phyloP scores from a whole-genome alignment of 1,284 basidiomycete species.

The Sporisorium sorghi region DNA sequence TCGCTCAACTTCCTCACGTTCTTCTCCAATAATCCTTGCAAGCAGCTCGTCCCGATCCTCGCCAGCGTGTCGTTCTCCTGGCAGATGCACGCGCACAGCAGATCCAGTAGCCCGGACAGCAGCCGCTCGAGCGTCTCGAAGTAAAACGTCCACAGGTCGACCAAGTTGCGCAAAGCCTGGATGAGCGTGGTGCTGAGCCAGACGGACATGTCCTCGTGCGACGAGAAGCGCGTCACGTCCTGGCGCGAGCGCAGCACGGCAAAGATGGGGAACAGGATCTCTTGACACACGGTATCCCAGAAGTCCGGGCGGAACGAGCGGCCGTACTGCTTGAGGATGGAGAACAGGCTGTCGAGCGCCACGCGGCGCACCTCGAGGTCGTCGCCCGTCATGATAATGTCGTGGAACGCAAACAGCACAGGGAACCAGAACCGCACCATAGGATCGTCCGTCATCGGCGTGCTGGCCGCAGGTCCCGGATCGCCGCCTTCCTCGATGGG shows the following conservation, averaged over 20 bases:
- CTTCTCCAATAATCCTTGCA: constrained; percentile 94
- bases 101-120: constrained; percentile 89
- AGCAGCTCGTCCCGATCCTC: constrained; percentile 95
- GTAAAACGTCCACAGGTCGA: constrained; percentile 95
- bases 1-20: constrained; percentile 90
- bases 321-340: constrained; percentile 91
- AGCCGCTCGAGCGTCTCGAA: constrained; percentile 91
- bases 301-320: constrained; percentile 88
- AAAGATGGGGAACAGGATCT: constrained; percentile 98
- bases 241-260: constrained; percentile 85
- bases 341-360: constrained; percentile 94
- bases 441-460: constrained; percentile 59
- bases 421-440: constrained; percentile 86
- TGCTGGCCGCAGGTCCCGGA: constrained; percentile 53
- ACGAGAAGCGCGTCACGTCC: constrained; percentile 90
- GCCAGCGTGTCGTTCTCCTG: constrained; percentile 91
- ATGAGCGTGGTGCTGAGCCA: constrained; percentile 99
- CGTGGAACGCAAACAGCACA: constrained; percentile 94
- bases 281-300: constrained; percentile 97
- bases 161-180: constrained; percentile 92
- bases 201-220: constrained; percentile 98
- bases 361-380: constrained; percentile 90
- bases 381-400: constrained; percentile 99
- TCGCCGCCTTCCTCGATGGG: constrained; percentile 52
- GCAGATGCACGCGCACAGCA: constrained; percentile 96